Base-by-base conservation (phyloP, 108 stramenopile species). In the Cyclotella kingstonii region DNA sequence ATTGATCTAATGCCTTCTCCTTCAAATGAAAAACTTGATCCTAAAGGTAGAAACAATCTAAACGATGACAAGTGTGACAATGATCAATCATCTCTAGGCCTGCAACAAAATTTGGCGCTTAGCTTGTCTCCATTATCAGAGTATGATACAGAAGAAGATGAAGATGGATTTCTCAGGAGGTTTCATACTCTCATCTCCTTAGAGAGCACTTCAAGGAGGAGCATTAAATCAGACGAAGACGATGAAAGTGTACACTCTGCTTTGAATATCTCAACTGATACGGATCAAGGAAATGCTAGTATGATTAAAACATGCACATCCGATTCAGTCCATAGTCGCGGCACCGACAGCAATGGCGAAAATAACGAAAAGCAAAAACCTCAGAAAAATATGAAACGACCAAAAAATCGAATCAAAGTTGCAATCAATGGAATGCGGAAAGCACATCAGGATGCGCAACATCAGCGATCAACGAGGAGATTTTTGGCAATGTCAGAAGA, bases 401-500 rank as follows among this genome's bases (percentile, higher is more conserved):
- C 44, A 2, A 11, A 18, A 17, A 45, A 46, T 33, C 43, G 44
- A 1, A 60, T 60, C n/a, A 42, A 18, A 34, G 29, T 34, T 46
- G 45, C 25, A 17, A 47, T 60, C 15, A 22, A 60, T 46, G 59
- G 59, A 25, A 60, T 60, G 59, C 43, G 59, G 4, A 44, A 28
- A 12, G 59, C 59, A 30, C 59, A 60, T 45, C 21, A 46, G 18
- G 33, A 60, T 47, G 59, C 59, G 10, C 43, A 44, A 31, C 17
- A 23, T 15, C 59, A 60, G 17, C 43, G 59, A 21, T 60, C 59
- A 5, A 60, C 59, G 7, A 3, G 59, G 30, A 15, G 40, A 18
- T 60, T 60, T 34, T 47, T 60, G 45, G 59, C 59, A 10, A 60
- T 60, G 59, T 44, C 42, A 0, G 59, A 60, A 18, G 59, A 45